A percentile compares a stretch with the other conserved stretches of the same genome.
Evolutionary conservation across 805 yeast species (phyloP).

Genomic region (Tetrapisispora nanseiensis): DNA sequence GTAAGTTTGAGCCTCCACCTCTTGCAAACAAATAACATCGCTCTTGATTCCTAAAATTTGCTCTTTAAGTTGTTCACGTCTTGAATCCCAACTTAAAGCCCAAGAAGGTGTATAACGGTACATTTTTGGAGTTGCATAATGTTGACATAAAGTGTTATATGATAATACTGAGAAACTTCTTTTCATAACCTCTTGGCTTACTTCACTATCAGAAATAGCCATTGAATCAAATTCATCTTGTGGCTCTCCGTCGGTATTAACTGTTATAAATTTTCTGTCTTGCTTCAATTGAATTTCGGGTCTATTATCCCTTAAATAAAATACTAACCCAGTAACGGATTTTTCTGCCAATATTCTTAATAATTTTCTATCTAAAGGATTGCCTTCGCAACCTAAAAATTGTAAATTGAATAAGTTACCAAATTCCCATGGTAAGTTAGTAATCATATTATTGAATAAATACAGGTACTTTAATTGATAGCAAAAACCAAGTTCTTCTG

Average conservation of each 20-base stretch:
- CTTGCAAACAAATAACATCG: conserved; percentile 87
- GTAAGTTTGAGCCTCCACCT: conserved; percentile 79
- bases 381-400: conserved; percentile 89
- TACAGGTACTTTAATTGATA: conserved; percentile 72
- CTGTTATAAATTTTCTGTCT: conserved; percentile 74
- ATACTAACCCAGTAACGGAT: conserved; percentile 77
- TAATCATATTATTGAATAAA: conserved; percentile 76
- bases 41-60: conserved; percentile 58
- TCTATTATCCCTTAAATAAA: conserved; percentile 71
- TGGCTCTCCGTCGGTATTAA: conserved; percentile 70
- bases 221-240: conserved; percentile 21
- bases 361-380: conserved; percentile 59
- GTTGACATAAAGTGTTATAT: conserved; percentile 90
- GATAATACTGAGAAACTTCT: conserved; percentile 65
- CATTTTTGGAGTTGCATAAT: conserved; percentile 85
- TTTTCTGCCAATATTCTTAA: conserved; percentile 63
- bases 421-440: conserved; percentile 69
- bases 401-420: conserved; percentile 78
- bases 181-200: conserved; percentile 19
- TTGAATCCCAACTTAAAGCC: conserved; percentile 92
- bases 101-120: conserved; percentile 93
- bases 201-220: conserved; percentile 24
- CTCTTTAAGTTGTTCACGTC: conserved; percentile 64
- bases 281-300: conserved; percentile 57
- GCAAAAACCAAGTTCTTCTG: conserved; percentile 75